phyloP scores from a whole-genome alignment of 306 rosid species.

The Trichosanthes cucumerina region DNA sequence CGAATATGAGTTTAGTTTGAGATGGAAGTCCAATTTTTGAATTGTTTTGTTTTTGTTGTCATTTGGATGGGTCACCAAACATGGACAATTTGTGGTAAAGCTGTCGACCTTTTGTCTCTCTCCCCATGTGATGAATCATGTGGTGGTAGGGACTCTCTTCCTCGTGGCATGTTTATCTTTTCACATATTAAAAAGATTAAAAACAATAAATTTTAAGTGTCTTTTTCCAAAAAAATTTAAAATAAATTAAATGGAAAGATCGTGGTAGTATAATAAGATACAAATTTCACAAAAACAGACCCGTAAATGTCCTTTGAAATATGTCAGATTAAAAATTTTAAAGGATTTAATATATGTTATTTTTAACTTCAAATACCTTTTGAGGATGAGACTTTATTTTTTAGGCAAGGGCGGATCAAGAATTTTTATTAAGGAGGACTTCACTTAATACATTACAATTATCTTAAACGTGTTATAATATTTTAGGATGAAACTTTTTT shows the following conservation, averaged over 20 bases:
- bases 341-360: no score
- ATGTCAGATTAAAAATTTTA: no score
- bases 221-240: not conserved
- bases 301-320: no score
- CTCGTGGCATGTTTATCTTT: not conserved
- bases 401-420: no score
- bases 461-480: no score
- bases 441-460: no score
- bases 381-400: no score
- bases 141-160: slow-evolving; percentile 1
- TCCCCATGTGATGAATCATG: slow-evolving; percentile 11
- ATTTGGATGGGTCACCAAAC: slow-evolving; percentile 1
- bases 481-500: no score
- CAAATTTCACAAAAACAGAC: no score
- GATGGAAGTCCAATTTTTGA: not conserved
- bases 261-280: no score
- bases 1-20: not conserved
- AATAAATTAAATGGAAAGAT: not conserved
- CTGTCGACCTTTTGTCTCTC: not conserved
- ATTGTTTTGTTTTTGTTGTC: not conserved
- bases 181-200: not conserved
- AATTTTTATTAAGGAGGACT: no score
- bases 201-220: not conserved
- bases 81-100: slow-evolving; percentile 6
- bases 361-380: no score